A percentile compares a stretch with the other conserved stretches of the same genome.
Evolutionary conservation across 208 protist genomes (phyloP).

Genomic region (Leishmania tropica): DNA sequence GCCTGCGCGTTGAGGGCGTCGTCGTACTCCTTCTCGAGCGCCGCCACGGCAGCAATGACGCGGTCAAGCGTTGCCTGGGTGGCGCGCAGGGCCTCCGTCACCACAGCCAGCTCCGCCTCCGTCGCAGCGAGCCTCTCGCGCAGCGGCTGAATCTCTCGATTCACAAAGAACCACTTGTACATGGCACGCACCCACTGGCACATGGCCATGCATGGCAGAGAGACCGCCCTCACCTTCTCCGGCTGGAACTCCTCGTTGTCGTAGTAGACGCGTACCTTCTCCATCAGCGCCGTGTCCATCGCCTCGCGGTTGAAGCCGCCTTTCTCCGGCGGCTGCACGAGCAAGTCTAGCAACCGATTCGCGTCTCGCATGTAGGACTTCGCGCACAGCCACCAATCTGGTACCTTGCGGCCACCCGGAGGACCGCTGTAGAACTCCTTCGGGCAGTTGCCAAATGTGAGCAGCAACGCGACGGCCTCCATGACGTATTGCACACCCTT

Average conservation of each 20-base stretch:
- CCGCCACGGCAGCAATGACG: constrained; percentile 93
- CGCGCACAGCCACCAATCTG: constrained; percentile 96
- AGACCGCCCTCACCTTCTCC: constrained; percentile 92
- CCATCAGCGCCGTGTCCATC: constrained; percentile 94
- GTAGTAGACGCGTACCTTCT: constrained; percentile 95
- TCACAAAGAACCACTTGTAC: constrained; percentile 97
- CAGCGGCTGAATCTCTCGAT: constrained; percentile 95
- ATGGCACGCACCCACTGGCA: constrained; percentile 98
- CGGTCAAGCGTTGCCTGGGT: constrained; percentile 90
- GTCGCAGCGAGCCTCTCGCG: constrained; percentile 83
- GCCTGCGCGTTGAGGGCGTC: constrained; percentile 94
- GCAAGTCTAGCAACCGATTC: constrained; percentile 88
- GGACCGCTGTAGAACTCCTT: constrained; percentile 94
- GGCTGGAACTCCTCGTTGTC: constrained; percentile 93
- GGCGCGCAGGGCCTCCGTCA: constrained; percentile 88
- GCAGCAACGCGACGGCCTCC: constrained; percentile 96
- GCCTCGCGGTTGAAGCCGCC: constrained; percentile 94
- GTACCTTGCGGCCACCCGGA: constrained; percentile 91
- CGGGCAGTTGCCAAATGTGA: constrained; percentile 95
- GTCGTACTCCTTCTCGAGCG: constrained; percentile 94
- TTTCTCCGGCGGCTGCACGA: constrained; percentile 88
- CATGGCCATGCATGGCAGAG: constrained; percentile 97
- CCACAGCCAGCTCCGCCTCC: constrained; percentile 90
- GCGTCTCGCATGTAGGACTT: constrained; percentile 95
- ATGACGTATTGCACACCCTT: constrained; percentile 97